A percentile compares a stretch with the other conserved stretches of the same genome.
These are phyloP conservation scores for Dendrostoma leiphaemia DNA, from an alignment of 2,329 filamentous ascomycete genomes.

Conservation along the genomic window DNA sequence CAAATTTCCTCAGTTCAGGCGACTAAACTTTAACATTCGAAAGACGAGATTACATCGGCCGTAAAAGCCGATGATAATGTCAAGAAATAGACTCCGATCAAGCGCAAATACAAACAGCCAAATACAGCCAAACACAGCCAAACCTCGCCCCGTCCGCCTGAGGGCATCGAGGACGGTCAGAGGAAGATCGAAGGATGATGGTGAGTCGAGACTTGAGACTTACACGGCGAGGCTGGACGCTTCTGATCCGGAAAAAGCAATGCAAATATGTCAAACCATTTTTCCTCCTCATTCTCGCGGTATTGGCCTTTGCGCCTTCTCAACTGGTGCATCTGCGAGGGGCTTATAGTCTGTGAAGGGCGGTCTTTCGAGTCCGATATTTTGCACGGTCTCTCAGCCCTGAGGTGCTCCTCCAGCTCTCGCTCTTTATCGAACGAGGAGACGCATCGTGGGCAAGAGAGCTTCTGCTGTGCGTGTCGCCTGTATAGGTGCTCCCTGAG, in stretches of 20 bases:
- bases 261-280: slow-evolving; percentile 1
- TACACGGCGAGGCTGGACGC: neutral
- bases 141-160: neutral
- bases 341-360: neutral
- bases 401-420: neutral
- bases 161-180: neutral
- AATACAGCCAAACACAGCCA: neutral
- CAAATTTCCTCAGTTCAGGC: neutral
- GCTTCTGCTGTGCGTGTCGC: neutral
- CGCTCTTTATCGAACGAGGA: neutral
- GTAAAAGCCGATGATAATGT: too few relatives aligned
- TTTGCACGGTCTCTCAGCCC: neutral
- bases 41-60: too few relatives aligned
- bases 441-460: slow-evolving; percentile 1
- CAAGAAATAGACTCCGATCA: neutral
- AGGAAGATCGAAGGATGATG: neutral
- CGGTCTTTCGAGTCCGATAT: neutral
- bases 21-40: neutral
- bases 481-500: slow-evolving; percentile 4
- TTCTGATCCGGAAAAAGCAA: neutral
- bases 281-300: neutral
- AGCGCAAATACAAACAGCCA: neutral
- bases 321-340: neutral
- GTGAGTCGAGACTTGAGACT: neutral
- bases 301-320: slow-evolving; percentile 1